Percentiles rank a stretch among this genome's conserved stretches.
phyloP scores from a whole-genome alignment of 768 basidiomycete genomes.

The Pulveroboletus sp. region DNA sequence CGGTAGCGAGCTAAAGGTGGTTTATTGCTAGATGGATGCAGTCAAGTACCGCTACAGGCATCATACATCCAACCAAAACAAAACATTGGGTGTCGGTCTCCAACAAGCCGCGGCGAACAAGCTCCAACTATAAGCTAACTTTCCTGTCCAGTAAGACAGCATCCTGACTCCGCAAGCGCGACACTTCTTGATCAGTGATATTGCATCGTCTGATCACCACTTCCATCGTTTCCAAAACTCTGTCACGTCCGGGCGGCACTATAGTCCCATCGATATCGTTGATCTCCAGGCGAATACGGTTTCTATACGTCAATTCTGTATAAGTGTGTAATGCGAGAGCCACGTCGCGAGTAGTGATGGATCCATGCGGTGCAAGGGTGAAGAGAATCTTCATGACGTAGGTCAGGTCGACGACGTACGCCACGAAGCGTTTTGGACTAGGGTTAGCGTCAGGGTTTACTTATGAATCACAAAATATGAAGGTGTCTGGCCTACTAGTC shows the following conservation, averaged over 20 bases:
- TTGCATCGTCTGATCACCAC: not conserved
- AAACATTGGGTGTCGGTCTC: no score
- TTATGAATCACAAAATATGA: no score
- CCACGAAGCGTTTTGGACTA: not conserved
- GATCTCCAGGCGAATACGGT: not conserved
- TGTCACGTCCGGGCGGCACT: not conserved
- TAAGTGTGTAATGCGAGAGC: not conserved
- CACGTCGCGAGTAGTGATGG: not conserved
- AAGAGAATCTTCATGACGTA: not conserved
- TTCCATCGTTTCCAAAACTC: not conserved
- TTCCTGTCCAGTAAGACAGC: no score
- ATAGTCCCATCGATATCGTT: not conserved
- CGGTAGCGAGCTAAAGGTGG: no score
- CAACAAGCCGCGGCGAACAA: no score
- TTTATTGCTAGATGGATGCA: no score
- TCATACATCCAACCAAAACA: no score
- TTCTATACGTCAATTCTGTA: not conserved
- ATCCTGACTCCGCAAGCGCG: not conserved
- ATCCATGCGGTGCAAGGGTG: no score
- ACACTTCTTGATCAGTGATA: not conserved
- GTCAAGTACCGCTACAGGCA: no score
- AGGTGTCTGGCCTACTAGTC: no score
- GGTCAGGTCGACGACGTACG: not conserved
- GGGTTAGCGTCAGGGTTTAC: no score
- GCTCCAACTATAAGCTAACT: no score